Base-by-base conservation (phyloP, 1,284 basidiomycete species). In the Malassezia sympodialis region DNA sequence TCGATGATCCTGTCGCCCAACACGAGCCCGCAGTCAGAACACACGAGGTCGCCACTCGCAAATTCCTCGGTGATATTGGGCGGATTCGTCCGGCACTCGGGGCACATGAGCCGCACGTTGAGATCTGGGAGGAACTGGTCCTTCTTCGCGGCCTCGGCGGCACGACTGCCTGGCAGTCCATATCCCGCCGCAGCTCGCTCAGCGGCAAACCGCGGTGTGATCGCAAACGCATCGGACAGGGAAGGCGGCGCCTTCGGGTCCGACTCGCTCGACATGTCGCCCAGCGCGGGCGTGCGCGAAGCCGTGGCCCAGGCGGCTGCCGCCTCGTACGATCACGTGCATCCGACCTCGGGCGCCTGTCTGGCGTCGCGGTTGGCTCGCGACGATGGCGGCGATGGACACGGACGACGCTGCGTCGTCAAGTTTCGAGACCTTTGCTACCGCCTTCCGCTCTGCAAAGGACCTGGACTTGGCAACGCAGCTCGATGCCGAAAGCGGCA, bases 11-110 rank as follows among this genome's bases (percentile, higher is more conserved):
- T 82, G 76, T 98, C 91, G 69, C 91, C 90, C 61, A 96, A 79
- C 59, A 96, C 89, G 64, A 94, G 80, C 61, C 94, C 94, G 80
- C 94, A 99, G 63, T 84, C 84, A 63, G 88, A 90, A 78, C 94
- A 99, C 60, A 96, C 93, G 65, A 98, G 82, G 78, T 99, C 94
- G 68, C 94, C 94, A 63, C 87, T 88, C 69, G 88, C 87, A 78
- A 94, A 96, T 78, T 96, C 90, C 79, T 99, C 94, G 67, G 91
- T 82, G 68, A 98, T 88, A 64, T 93, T 86, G 14, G 90, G 89
- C 67, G 88, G 88, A 58, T 88, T 88, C 70, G 87, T 85, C 76
- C 84, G 82, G 79, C 93, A 96, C 70, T 96, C 90, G 23, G 89
- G 90, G 73, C 93, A 96, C 42, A 70, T 62, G 45, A 73, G 60